A percentile compares a stretch with the other conserved stretches of the same genome.
Conservation (phyloP, 805 yeast species). For the Candida xyloterini region DNA sequence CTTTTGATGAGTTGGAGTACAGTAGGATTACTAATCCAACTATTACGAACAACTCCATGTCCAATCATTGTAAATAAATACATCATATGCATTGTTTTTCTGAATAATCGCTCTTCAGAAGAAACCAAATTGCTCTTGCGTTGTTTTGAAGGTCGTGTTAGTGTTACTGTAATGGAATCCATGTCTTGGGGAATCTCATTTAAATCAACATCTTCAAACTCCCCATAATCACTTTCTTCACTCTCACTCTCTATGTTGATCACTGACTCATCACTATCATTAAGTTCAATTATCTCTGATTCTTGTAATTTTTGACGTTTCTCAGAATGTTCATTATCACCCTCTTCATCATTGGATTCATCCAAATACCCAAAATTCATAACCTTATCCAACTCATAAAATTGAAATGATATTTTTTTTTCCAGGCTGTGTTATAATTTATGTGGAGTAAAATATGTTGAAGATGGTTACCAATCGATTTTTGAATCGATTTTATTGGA, state of each 20-base stretch:
- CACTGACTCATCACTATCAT: background rate
- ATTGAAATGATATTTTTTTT: conserved; percentile 2
- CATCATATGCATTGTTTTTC: conserved; percentile 57
- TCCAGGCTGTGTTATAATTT: conserved; percentile 10
- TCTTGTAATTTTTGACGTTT: background rate
- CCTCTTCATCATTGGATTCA: background rate
- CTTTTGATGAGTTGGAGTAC: conserved; percentile 41
- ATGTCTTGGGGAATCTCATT: no score
- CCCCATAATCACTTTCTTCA: conserved; percentile 26
- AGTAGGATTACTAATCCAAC: conserved; percentile 61
- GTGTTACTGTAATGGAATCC: conserved; percentile 23
- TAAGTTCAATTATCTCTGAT: background rate
- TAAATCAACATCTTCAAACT: conserved; percentile 38
- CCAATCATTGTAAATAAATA: conserved; percentile 56
- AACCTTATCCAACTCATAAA: background rate
- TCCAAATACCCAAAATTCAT: background rate
- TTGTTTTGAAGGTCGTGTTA: conserved; percentile 19
- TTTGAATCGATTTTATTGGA: background rate
- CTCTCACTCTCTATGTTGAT: background rate
- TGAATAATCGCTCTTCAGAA: conserved; percentile 50
- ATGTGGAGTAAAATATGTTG: conserved; percentile 5
- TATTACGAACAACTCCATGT: conserved; percentile 68
- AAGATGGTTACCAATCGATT: background rate
- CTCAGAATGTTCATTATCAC: background rate
- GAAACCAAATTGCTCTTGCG: conserved; percentile 37